Evolutionary conservation across 225 moss, liverwort and hornwort species (phyloP), one percentile per base, ranked within the genome.

Genomic region (Marchantia polymorpha): DNA sequence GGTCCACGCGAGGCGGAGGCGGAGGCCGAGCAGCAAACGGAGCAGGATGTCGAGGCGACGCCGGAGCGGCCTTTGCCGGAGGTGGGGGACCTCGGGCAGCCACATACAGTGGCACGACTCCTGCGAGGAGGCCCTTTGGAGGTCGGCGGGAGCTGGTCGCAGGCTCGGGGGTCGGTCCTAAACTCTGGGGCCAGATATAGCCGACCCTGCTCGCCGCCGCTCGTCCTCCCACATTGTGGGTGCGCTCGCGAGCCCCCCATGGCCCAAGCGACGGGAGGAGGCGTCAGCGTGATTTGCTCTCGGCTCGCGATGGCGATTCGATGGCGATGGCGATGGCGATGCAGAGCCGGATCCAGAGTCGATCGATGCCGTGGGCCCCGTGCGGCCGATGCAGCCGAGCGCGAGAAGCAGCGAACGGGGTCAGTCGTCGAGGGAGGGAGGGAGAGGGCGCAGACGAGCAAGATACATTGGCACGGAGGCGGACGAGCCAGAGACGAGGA

Each of bases 81-180:
- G 53, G 12, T 53, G 26, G 29, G 73, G 73, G 73, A 52, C 53
- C n/a, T 23, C 51, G 16, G 52, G 25, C 26, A 26, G 73, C 73
- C 73, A 73, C 73, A 53, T 53, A 73, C 73, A 73, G 52, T 51
- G 19, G 0, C 72, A 49, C 52, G 72, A 72, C 72, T 67, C 23
- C 67, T 67, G 25, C 67, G 7, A 30, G 67, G 7, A 30, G 67
- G 64, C 67, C 51, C 23, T 23, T 72, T 72, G 50, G 23, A 23
- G 23, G 10, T 72, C n/a, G 6, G 11, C 1, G 27, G 27, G 67
- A 67, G 72, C 52, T 72, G 20, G 23, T 39, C n/a, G n/a, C n/a
- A n/a, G n/a, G n/a, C n/a, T n/a, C n/a, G n/a, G n/a, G n/a, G n/a
- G n/a, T n/a, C n/a, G n/a, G n/a, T n/a, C n/a, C n/a, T n/a, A n/a